A percentile compares a stretch with the other conserved stretches of the same genome.
phyloP scores from a whole-genome alignment of 2,329 filamentous ascomycete species.

The Rutstroemia sp. region DNA sequence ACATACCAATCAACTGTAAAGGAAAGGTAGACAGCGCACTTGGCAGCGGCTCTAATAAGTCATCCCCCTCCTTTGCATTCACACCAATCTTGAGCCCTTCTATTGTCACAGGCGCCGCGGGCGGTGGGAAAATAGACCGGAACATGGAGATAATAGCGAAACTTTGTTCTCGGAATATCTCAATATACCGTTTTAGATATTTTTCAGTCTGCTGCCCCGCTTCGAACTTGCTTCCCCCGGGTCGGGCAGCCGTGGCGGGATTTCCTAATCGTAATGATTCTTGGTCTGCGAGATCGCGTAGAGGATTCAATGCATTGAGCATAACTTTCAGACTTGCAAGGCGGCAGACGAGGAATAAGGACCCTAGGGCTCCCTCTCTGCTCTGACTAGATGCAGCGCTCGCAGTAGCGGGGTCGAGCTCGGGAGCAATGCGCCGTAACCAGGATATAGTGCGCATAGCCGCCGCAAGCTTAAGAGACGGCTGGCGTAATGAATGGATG shows the following conservation, averaged over 20 bases:
- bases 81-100: constrained; percentile 15
- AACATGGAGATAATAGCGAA: constrained; percentile 95
- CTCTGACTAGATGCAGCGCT: constrained; percentile 20
- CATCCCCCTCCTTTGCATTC: constrained; percentile 19
- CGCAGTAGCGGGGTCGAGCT: constrained; percentile 48
- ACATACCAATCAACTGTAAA: constrained; percentile 70
- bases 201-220: constrained; percentile 88
- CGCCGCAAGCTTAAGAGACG: constrained; percentile 77
- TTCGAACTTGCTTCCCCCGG: constrained; percentile 40
- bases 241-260: constrained; percentile 11
- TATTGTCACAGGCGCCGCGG: constrained; percentile 12
- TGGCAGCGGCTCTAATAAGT: constrained; percentile 55
- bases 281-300: constrained; percentile 84
- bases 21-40: constrained; percentile 78
- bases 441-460: constrained; percentile 88
- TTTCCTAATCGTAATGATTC: constrained; percentile 49
- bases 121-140: constrained; percentile 72
- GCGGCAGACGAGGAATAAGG: constrained; percentile 81
- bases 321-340: constrained; percentile 72
- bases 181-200: constrained; percentile 90
- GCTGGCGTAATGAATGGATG: constrained; percentile 66
- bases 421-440: constrained; percentile 79
- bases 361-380: constrained; percentile 64
- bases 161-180: constrained; percentile 95
- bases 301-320: constrained; percentile 74